Percentiles rank a stretch among this genome's conserved stretches.
These are phyloP conservation scores for Cyathus striatus DNA, from an alignment of 768 basidiomycete genomes.

Conservation along the genomic window DNA sequence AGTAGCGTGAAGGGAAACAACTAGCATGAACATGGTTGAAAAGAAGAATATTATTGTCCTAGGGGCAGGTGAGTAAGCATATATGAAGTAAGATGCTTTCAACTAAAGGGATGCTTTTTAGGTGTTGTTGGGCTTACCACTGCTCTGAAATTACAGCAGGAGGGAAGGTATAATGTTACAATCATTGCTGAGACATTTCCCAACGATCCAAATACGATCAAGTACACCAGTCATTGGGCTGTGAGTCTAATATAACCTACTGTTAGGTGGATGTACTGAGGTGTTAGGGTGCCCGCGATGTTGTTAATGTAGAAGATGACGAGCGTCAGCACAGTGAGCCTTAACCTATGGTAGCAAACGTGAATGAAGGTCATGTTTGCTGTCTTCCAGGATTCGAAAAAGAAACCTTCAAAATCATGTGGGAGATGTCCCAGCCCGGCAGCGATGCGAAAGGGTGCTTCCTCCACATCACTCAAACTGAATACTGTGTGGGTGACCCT, in stretches of 20 bases:
- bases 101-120: slow-evolving; percentile 15
- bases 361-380: slow-evolving; percentile 1
- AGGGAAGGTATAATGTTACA: slow-evolving; percentile 55
- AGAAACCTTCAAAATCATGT: slow-evolving; percentile 73
- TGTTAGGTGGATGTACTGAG: background rate
- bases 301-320: slow-evolving; percentile 51
- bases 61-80: background rate
- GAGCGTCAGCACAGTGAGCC: slow-evolving; percentile 48
- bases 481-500: slow-evolving; percentile 44
- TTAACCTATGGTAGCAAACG: background rate
- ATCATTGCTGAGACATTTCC: slow-evolving; percentile 71
- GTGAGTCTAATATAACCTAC: slow-evolving; percentile 32
- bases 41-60: background rate
- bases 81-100: background rate
- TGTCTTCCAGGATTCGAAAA: slow-evolving; percentile 51
- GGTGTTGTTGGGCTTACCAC: slow-evolving; percentile 79
- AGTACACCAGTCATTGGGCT: slow-evolving; percentile 81
- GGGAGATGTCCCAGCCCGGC: slow-evolving; percentile 62
- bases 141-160: slow-evolving; percentile 64
- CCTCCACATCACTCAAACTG: slow-evolving; percentile 56
- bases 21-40: too few relatives aligned
- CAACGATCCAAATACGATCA: slow-evolving; percentile 65
- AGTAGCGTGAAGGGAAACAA: too few relatives aligned
- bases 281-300: slow-evolving; percentile 74
- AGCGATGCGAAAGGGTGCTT: slow-evolving; percentile 55